A percentile compares a stretch with the other conserved stretches of the same genome.
Evolutionary conservation across 23 red algal genomes (phyloP).

Genomic region (Gracilaria gracilis): DNA sequence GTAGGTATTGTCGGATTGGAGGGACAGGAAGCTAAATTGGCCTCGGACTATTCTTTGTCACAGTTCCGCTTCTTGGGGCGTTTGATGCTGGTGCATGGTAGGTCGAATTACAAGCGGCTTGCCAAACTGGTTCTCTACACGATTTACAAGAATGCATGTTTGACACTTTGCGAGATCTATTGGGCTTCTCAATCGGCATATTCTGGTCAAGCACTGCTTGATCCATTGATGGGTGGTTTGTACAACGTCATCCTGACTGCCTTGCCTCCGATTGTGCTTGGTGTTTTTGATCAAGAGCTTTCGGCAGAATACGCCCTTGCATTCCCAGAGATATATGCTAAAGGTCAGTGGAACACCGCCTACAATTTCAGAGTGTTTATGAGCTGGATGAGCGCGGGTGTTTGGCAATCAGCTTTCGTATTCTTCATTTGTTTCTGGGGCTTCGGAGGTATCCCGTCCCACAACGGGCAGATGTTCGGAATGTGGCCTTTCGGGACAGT

Average conservation of each 20-base stretch:
- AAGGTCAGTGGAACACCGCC: constrained; percentile 79
- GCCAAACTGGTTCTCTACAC: constrained; percentile 83
- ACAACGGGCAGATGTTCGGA: constrained; percentile 73
- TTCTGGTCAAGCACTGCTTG: constrained; percentile 84
- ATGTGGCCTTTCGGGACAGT: constrained; percentile 74
- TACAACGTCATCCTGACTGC: constrained; percentile 92
- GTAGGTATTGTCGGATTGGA: constrained; percentile 94
- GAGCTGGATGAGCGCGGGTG: constrained; percentile 68
- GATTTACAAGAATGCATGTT: constrained; percentile 90
- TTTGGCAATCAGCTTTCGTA: constrained; percentile 88
- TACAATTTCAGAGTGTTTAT: constrained; percentile 80
- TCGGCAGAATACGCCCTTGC: constrained; percentile 82
- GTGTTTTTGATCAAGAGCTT: constrained; percentile 92
- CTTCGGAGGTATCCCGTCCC: constrained; percentile 55
- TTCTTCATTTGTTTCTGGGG: constrained; percentile 77
- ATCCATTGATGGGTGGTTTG: constrained; percentile 90
- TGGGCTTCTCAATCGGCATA: constrained; percentile 80
- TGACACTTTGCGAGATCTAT: constrained; percentile 84
- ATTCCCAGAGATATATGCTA: constrained; percentile 88
- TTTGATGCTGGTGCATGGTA: constrained; percentile 94
- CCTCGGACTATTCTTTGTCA: constrained; percentile 92
- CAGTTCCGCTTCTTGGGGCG: constrained; percentile 92
- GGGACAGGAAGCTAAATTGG: constrained; percentile 90
- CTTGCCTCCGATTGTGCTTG: constrained; percentile 84
- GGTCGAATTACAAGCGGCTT: constrained; percentile 94